Evolutionary conservation across 2,329 filamentous ascomycete species (phyloP), one percentile per base, ranked within the genome.

Genomic region (Sporothrix sp.): DNA sequence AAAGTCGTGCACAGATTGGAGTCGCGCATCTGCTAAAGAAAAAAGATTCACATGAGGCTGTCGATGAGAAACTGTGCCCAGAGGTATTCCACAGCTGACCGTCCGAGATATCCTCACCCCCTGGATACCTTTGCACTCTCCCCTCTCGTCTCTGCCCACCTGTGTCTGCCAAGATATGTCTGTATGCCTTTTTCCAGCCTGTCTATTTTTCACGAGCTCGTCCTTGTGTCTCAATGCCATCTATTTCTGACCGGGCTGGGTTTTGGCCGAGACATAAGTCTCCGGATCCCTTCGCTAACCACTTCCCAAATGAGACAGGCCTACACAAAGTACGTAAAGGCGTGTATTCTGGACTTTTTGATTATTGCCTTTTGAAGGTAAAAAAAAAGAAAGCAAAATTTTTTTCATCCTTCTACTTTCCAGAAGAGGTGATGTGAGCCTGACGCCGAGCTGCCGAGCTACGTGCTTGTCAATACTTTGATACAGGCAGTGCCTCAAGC

Each of bases 201-300:
- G 3, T 5, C 25, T 10, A 5, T 28, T 28, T 5, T 10, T 28
- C 25, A 28, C 10, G 25, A 28, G 25, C 18, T 51, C 28, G 36
- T 23, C 14, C 18, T 25, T 21, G 33, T 37, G 39, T 35, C 30
- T 30, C 44, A 23, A 35, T 46, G 43, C 35, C 16, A 39, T 45
- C 13, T 39, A 51, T 38, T 51, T 11, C 40, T 51, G 42, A 51
- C 40, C 49, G 42, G 48, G 20, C 8, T 33, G 30, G 25, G 7
- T 21, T 28, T 20, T 51, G 47, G 28, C 53, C 50, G 51, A 55
- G 51, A 59, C 56, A 53, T 42, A 35, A 40, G 37, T 51, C 60
- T 58, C 62, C 59, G 56, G 44, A 59, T 61, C 54, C 52, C 58
- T 60, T 63, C 58, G 63, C 63, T 66, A 63, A 66, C 54, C 56